phyloP scores from a whole-genome alignment of 352 stramenopile genomes.

The Salisapilia sapeloensis region DNA sequence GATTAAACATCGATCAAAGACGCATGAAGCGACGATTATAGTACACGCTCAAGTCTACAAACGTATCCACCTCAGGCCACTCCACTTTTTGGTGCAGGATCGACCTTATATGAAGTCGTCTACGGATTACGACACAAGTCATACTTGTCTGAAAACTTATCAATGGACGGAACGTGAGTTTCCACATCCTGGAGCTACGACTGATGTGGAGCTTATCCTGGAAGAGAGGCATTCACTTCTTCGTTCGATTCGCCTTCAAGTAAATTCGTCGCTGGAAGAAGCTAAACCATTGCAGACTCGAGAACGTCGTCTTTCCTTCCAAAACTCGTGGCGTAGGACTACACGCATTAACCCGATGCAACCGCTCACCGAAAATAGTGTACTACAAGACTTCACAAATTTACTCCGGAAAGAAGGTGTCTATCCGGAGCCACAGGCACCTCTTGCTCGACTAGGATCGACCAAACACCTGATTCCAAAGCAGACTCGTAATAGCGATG shows the following conservation, averaged over 20 bases:
- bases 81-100: constrained; percentile 22
- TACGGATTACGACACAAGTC: constrained; percentile 19
- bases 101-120: constrained; percentile 11
- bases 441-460: constrained; percentile 34
- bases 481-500: no score
- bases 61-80: constrained; percentile 23
- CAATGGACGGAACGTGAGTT: constrained; percentile 74
- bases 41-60: constrained; percentile 70
- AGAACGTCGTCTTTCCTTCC: constrained; percentile 1
- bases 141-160: constrained; percentile 51
- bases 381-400: constrained; percentile 43
- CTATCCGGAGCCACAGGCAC: constrained; percentile 30
- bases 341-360: no score
- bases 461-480: constrained; percentile 24
- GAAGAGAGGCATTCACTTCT: constrained; percentile 42
- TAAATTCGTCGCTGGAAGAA: constrained; percentile 30
- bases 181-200: constrained; percentile 65
- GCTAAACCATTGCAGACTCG: constrained; percentile 12
- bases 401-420: constrained; percentile 34
- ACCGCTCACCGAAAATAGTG: constrained; percentile 33
- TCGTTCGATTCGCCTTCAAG: constrained; percentile 41
- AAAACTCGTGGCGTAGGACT: not conserved
- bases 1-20: constrained; percentile 18
- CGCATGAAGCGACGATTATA: constrained; percentile 76
- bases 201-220: constrained; percentile 67